Evolutionary conservation across 768 basidiomycete species (phyloP), one percentile per base, ranked within the genome.

Genomic region (Lepiota subincarnata): DNA sequence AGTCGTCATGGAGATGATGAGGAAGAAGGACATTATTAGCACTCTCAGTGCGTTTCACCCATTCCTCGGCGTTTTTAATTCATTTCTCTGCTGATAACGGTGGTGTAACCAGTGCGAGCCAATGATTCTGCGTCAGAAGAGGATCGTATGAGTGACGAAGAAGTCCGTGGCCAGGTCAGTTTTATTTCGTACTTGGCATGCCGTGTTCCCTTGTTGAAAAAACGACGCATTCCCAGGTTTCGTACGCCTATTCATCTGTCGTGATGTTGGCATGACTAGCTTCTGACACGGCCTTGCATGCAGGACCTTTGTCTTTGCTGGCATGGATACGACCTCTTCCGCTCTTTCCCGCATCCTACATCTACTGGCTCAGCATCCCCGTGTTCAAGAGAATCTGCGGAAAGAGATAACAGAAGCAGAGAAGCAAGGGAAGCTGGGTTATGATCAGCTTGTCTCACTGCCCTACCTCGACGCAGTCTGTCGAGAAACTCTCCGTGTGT

Each of bases 1-100:
- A 2, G 58, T 70, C 2, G 53, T 62, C 11, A 58, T 56, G 14
- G 66, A 73, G 50, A 65, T 73, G 26, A 70, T 67, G 10, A 63
- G 67, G 53, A 74, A 75, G 14, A 75, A 74, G 50, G 78, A 80
- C 57, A 67, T 80, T 16, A 72, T 79, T 57, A 79, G 73, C 50
- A 66, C 77, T 24, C 62, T 79, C 10, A 61, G 79, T 80, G 58
- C 35, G 74, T 59, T 10, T 6, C 3, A n/a, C n/a, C 44, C 14
- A 13, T 36, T 14, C 41, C 26, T n/a, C 13, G 18, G 12, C 5
- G 24, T 24, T 7, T 16, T 26, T 20, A 1, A 14, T 28, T 41
- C 6, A 11, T 24, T 16, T 36, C 18, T 45, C n/a, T 24, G 13
- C 22, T 36, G 1, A n/a, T 34, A 28, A 41, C 28, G 11, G 7